phyloP scores from a whole-genome alignment of 306 rosid species.

The Inga oerstediana region DNA sequence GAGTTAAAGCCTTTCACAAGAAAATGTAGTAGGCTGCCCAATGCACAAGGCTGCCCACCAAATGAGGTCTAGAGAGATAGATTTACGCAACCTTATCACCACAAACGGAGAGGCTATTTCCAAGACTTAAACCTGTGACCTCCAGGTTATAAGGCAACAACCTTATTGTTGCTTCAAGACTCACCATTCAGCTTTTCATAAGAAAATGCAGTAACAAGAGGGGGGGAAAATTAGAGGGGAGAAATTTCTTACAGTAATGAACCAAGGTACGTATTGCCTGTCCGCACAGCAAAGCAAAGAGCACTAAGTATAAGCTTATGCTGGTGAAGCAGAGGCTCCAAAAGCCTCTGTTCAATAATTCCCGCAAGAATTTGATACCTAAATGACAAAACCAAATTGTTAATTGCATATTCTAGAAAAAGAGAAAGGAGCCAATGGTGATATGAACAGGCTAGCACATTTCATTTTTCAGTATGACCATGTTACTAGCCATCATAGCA shows the following conservation, averaged over 20 bases:
- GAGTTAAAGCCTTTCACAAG: background rate
- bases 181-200: background rate
- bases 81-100: too few relatives aligned
- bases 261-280: slow-evolving; percentile 86
- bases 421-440: slow-evolving; percentile 4
- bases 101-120: too few relatives aligned
- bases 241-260: slow-evolving; percentile 69
- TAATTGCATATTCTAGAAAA: background rate
- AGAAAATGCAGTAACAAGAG: background rate
- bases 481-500: background rate
- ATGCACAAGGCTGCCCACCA: too few relatives aligned
- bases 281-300: slow-evolving; percentile 75
- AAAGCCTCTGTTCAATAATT: slow-evolving; percentile 73
- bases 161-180: too few relatives aligned
- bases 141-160: too few relatives aligned
- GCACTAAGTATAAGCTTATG: slow-evolving; percentile 83
- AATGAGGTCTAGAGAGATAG: too few relatives aligned
- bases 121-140: too few relatives aligned
- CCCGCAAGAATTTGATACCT: slow-evolving; percentile 89
- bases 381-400: slow-evolving; percentile 25
- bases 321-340: slow-evolving; percentile 80
- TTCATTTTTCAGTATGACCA: background rate
- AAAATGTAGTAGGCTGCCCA: background rate
- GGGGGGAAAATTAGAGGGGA: background rate
- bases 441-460: slow-evolving; percentile 3